These are phyloP conservation scores for Linnemannia schmuckeri DNA, from an alignment of 192 early-diverging fungal species.

Conservation along the genomic window DNA sequence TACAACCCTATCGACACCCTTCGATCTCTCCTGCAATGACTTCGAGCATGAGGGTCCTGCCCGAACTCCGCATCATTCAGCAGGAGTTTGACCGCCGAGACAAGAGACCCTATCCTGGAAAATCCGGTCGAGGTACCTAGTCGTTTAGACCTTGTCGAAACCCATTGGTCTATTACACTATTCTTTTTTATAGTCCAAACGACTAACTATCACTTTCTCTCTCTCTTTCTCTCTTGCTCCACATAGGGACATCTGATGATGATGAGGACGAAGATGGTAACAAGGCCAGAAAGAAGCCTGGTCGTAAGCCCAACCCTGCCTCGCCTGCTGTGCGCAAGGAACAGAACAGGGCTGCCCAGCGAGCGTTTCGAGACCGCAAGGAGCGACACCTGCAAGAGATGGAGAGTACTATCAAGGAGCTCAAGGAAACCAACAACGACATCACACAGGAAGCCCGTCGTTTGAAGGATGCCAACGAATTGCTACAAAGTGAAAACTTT, in stretches of 20 bases:
- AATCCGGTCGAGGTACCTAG: not conserved
- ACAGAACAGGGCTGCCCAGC: conserved; percentile 90
- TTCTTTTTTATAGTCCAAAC: not conserved
- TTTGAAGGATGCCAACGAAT: conserved; percentile 42
- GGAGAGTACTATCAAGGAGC: conserved; percentile 75
- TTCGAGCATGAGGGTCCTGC: conserved; percentile 31
- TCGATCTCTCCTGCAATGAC: conserved; percentile 26
- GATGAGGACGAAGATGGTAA: conserved; percentile 29
- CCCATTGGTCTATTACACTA: not conserved
- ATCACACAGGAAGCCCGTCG: conserved; percentile 51
- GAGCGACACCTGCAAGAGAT: conserved; percentile 80
- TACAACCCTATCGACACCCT: conserved; percentile 1
- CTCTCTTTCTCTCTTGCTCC: not conserved
- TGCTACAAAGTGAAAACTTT: conserved; percentile 56
- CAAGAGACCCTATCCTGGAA: conserved; percentile 27
- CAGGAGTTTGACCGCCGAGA: conserved; percentile 37
- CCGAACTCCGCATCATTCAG: conserved; percentile 49
- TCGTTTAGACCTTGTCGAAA: not conserved
- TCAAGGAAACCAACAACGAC: conserved; percentile 68
- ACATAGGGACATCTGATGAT: conserved; percentile 12
- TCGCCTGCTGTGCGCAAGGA: conserved; percentile 72
- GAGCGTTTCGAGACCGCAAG: conserved; percentile 90
- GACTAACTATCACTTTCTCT: not conserved
- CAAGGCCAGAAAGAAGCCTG: conserved; percentile 65
- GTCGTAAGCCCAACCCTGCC: conserved; percentile 69